Conservation (phyloP, 352 stramenopile species). For the Saprolegnia parasitica region DNA sequence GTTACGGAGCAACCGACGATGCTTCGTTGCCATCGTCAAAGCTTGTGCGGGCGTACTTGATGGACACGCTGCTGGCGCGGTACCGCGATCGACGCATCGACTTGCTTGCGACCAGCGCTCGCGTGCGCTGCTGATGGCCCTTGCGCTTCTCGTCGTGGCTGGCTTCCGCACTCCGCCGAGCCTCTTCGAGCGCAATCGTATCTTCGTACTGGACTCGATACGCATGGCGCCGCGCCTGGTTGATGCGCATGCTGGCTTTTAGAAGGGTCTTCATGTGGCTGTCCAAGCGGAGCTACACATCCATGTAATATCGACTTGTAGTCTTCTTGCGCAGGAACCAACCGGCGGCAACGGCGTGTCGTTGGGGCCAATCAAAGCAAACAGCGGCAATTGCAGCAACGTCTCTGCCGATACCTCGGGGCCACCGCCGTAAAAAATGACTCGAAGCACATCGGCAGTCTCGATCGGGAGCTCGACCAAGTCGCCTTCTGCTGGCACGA, state of each 20-base stretch:
- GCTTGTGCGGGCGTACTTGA: not conserved
- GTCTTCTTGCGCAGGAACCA: not conserved
- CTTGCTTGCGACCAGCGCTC: not conserved
- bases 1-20: no score
- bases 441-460: constrained; percentile 50
- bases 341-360: constrained; percentile 34
- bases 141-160: constrained; percentile 12
- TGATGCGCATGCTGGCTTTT: constrained; percentile 71
- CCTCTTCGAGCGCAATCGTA: constrained; percentile 43
- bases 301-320: constrained; percentile 33
- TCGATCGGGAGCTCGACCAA: constrained; percentile 48
- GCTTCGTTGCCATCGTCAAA: constrained; percentile 5
- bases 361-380: constrained; percentile 26
- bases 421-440: constrained; percentile 30
- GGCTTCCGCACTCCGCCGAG: constrained; percentile 48
- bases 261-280: constrained; percentile 72
- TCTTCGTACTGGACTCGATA: constrained; percentile 70
- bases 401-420: constrained; percentile 34
- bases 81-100: not conserved
- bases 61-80: not conserved
- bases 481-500: constrained; percentile 43
- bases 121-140: not conserved
- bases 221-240: constrained; percentile 58
- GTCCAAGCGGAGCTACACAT: constrained; percentile 58
- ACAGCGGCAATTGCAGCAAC: constrained; percentile 42